These are phyloP conservation scores for Neurospora intermedia DNA, from an alignment of 495 filamentous ascomycete species.

Conservation along the genomic window DNA sequence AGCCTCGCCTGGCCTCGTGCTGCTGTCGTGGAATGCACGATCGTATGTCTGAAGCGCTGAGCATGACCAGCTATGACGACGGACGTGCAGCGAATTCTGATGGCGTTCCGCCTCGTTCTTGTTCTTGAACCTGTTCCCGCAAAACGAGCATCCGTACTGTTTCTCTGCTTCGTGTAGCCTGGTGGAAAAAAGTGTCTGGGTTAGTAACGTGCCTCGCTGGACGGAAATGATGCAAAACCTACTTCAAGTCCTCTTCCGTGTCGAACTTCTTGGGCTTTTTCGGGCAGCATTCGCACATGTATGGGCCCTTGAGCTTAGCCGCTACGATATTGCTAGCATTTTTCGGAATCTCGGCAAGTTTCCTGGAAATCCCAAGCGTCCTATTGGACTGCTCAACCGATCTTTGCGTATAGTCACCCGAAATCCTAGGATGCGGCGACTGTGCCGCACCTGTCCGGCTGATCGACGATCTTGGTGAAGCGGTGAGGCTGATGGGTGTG, in stretches of 20 bases:
- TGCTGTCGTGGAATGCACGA: slow-evolving; percentile 77
- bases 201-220: slow-evolving; percentile 3
- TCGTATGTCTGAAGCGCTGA: slow-evolving; percentile 68
- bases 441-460: slow-evolving; percentile 22
- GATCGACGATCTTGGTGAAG: slow-evolving; percentile 45
- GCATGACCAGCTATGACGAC: slow-evolving; percentile 96
- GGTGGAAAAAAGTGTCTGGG: slow-evolving; percentile 2
- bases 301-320: slow-evolving; percentile 42
- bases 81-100: slow-evolving; percentile 90
- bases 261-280: slow-evolving; percentile 99
- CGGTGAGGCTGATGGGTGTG: slow-evolving; percentile 46
- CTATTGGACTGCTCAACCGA: slow-evolving; percentile 16
- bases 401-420: slow-evolving; percentile 26
- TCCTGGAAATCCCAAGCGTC: slow-evolving; percentile 35
- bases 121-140: slow-evolving; percentile 95
- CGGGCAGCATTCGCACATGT: slow-evolving; percentile 93
- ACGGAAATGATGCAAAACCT: slow-evolving; percentile 25
- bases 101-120: slow-evolving; percentile 98
- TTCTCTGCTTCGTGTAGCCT: slow-evolving; percentile 81
- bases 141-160: slow-evolving; percentile 87
- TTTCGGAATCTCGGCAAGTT: slow-evolving; percentile 35
- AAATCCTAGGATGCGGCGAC: slow-evolving; percentile 34
- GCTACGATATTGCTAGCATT: slow-evolving; percentile 20
- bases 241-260: slow-evolving; percentile 74
- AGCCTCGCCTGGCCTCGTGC: slow-evolving; percentile 42